Conservation (phyloP, 371 early-diverging fungal species). For the Thermomucor indicae-seudaticae region DNA sequence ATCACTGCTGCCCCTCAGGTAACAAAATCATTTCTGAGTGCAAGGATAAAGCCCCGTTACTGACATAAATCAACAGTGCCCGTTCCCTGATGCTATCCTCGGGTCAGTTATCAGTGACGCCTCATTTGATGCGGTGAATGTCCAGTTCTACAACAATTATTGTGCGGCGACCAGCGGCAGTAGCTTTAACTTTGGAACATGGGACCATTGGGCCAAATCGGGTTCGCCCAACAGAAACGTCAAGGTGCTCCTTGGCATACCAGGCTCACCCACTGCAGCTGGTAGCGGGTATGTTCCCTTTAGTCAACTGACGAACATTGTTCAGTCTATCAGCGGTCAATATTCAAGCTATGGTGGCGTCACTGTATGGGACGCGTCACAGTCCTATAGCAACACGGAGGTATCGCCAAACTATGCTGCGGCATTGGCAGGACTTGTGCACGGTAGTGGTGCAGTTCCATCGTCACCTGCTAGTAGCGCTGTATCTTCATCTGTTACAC, state of each 20-base stretch:
- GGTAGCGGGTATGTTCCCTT: conserved; percentile 55
- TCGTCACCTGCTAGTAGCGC: no score
- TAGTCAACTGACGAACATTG: conserved; percentile 26
- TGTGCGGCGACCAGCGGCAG: conserved; percentile 48
- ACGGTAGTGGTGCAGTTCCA: conserved; percentile 4
- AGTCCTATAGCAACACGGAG: conserved; percentile 32
- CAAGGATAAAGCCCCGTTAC: no score
- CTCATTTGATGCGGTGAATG: conserved; percentile 45
- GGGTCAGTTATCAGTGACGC: conserved; percentile 36
- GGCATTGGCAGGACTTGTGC: conserved; percentile 25
- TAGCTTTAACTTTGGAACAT: conserved; percentile 60
- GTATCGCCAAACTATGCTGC: conserved; percentile 26
- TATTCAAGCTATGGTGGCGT: conserved; percentile 62
- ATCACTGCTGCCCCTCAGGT: conserved; percentile 68
- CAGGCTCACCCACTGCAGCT: conserved; percentile 60
- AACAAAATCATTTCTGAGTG: neutral
- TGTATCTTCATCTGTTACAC: no score
- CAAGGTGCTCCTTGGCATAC: conserved; percentile 57
- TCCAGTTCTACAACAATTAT: conserved; percentile 68
- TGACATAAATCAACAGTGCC: no score
- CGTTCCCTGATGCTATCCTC: conserved; percentile 60
- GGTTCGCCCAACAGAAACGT: conserved; percentile 56
- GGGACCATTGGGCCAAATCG: conserved; percentile 55
- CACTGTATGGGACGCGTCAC: conserved; percentile 62
- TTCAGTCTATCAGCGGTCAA: conserved; percentile 18